Base-by-base conservation (phyloP, 106 monocot species). In the Acorus gramineus region DNA sequence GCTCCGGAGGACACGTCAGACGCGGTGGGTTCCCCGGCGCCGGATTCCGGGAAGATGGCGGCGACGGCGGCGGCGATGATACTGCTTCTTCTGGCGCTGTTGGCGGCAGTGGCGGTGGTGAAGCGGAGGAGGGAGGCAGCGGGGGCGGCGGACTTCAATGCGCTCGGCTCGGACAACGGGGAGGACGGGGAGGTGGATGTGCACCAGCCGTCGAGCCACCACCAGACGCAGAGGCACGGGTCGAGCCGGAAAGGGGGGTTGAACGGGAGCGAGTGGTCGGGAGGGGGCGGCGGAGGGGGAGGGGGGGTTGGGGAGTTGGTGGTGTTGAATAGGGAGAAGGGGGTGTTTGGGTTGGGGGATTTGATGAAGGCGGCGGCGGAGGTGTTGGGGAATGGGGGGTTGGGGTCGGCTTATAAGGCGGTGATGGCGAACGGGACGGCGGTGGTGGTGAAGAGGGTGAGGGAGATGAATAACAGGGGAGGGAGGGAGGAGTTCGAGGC, bases 301-400 rank as follows among this genome's bases (percentile, higher is more conserved):
- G 44, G 66, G 5, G 9, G 47, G 51, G 77, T 28, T n/a, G 66
- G 28, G 3, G 73, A 74, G 44, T 48, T 89, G 49, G 76, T 79
- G 60, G 59, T 89, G 65, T 61, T 89, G 58, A 79, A 77, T 63
- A 66, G 66, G 11, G 74, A 69, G 4, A 86, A 80, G 64, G 89
- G 86, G 6, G 45, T 14, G 44, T 79, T 94, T 56, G 82, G 72
- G 28, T 2, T 90, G 73, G 14, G 63, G 42, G 89, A 94, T 50
- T 42, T 94, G 73, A 86, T 94, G 94, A 94, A 84, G 71, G 89
- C 94, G 14, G 77, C 86, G 8, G 94, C 94, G 4, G 94, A 90
- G 80, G 79, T 90, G 81, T 52, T 94, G 59, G 89, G 86, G 7
- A 86, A 69, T 56, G 89, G 86, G 4, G 79, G 82, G 46, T 14